Base-by-base conservation (phyloP, 208 protist genomes). In the Phytomonas francai region DNA sequence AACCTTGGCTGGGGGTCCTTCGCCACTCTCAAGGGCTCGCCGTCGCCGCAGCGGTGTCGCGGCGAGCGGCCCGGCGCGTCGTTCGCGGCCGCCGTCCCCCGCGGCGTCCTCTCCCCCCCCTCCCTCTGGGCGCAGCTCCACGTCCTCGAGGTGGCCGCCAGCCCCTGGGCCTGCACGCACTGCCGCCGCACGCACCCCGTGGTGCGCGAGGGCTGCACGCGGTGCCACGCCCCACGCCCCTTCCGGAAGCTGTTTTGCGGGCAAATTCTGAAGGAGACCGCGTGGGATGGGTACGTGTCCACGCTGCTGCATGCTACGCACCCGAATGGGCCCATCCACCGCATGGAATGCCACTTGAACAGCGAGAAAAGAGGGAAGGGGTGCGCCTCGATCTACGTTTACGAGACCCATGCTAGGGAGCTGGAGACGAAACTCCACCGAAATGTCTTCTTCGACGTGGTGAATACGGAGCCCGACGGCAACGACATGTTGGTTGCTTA, bases 401-500 rank as follows among this genome's bases (percentile, higher is more conserved):
- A 54, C 27, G 57, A 66, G 7, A 71, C 76, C 12, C 73, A 84
- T 3, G 81, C 72, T 7, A 54, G 60, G 25, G 72, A 76, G 56
- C 54, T 92, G 36, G 62, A 78, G 4, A 4, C 29, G 5, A 83
- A 80, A 59, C 67, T 92, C 6, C 71, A 92, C 59, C 69, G 69
- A 32, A 88, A 87, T 67, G 84, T 85, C 25, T 87, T 90, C 58
- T 87, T 90, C 58, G 84, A 92, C 61, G 67, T 78, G 28, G 59
- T 59, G 29, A 59, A 32, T 33, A 59, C 28, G 28, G 29, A 59
- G 3, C 28, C 83, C 42, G 61, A 63, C 19, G 64, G 14, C 29
- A 79, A 63, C n/a, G 67, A 71, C 27, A 61, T 70, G 60, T 28
- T 79, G 54, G 57, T 78, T 9, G 81, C 73, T 14, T 73, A 89